Evolutionary conservation across 768 basidiomycete species (phyloP).

Genomic region (Infundibulicybe gibba): DNA sequence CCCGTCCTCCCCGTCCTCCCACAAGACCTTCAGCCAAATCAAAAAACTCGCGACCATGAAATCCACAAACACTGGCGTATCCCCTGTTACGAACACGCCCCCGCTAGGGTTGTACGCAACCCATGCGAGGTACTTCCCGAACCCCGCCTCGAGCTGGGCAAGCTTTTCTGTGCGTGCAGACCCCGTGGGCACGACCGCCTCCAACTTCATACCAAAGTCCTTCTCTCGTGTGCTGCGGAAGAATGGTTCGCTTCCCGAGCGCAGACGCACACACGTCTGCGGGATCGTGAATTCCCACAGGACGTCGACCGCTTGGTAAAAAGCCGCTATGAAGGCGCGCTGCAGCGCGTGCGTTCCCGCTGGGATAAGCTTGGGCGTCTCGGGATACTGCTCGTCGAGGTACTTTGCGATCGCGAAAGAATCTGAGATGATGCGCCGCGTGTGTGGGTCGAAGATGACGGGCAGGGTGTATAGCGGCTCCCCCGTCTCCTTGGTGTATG

Average conservation of each 20-base stretch:
- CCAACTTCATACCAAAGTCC: not conserved
- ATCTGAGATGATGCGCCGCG: constrained; percentile 32
- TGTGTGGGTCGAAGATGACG: constrained; percentile 43
- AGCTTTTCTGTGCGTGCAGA: constrained; percentile 15
- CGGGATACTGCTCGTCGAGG: constrained; percentile 46
- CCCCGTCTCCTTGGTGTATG: constrained; percentile 24
- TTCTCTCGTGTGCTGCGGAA: constrained; percentile 10
- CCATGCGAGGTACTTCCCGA: constrained; percentile 8
- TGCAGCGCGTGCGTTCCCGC: constrained; percentile 33
- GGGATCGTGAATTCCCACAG: constrained; percentile 16
- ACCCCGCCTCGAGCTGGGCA: constrained; percentile 17
- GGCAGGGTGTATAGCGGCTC: constrained; percentile 41
- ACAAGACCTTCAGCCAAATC: constrained; percentile 24
- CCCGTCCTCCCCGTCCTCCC: constrained; percentile 32
- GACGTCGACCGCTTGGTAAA: constrained; percentile 9
- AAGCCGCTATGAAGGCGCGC: constrained; percentile 26
- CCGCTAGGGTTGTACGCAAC: constrained; percentile 8
- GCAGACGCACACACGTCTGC: constrained; percentile 14
- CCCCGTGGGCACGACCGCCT: not conserved
- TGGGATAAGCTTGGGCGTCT: constrained; percentile 35
- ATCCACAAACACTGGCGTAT: constrained; percentile 36
- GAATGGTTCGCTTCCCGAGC: constrained; percentile 23
- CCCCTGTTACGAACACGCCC: constrained; percentile 35
- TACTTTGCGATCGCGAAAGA: constrained; percentile 46
- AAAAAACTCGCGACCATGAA: constrained; percentile 22